phyloP scores from a whole-genome alignment of 306 rosid species.

The Hippophae rhamnoides region DNA sequence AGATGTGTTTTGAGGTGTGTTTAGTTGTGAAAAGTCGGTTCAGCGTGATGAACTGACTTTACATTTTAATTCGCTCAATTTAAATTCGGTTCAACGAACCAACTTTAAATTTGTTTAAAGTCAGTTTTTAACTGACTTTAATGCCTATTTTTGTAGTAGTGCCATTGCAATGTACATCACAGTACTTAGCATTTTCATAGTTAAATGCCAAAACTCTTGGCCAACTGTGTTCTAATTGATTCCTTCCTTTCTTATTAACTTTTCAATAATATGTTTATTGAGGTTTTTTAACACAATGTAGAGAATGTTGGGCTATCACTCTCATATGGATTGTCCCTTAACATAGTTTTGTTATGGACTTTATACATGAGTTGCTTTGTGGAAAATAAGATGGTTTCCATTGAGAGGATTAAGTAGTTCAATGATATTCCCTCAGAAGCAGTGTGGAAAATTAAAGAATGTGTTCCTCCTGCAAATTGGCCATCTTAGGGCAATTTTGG shows the following conservation, averaged over 20 bases:
- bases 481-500: constrained; percentile 72
- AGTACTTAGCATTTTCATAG: constrained; percentile 52
- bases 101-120: too few relatives aligned
- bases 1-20: too few relatives aligned
- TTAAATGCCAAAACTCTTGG: constrained; percentile 82
- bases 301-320: constrained; percentile 86
- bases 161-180: constrained; percentile 60
- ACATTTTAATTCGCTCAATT: too few relatives aligned
- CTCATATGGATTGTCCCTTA: constrained; percentile 79
- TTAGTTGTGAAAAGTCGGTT: too few relatives aligned
- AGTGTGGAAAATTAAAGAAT: constrained; percentile 53
- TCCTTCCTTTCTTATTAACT: constrained; percentile 25
- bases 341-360: constrained; percentile 60
- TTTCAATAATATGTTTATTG: too few relatives aligned
- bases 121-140: too few relatives aligned
- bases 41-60: too few relatives aligned
- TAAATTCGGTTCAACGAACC: too few relatives aligned
- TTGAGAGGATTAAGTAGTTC: constrained; percentile 82
- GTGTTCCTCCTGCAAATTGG: constrained; percentile 69
- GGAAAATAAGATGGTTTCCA: constrained; percentile 94
- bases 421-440: constrained; percentile 73
- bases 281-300: constrained; percentile 12
- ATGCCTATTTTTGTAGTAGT: too few relatives aligned
- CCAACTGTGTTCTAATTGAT: constrained; percentile 79
- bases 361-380: constrained; percentile 79